Evolutionary conservation across 1,139 yeast species (phyloP).

Genomic region (Kluyveromyces sp.): DNA sequence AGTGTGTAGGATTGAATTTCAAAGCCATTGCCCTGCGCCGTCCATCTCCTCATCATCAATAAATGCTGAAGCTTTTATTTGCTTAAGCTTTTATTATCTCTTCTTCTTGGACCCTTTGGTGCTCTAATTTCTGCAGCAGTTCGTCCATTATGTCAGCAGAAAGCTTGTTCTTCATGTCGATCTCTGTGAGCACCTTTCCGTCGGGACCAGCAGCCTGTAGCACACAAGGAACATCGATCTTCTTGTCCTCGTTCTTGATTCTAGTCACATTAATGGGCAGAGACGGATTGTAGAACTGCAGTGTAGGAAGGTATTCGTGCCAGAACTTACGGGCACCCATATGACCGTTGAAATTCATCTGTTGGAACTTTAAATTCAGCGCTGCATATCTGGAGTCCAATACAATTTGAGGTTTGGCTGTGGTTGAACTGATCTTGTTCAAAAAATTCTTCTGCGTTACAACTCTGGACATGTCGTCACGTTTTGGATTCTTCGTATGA

Average conservation of each 20-base stretch:
- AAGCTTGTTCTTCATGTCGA: slow-evolving; percentile 26
- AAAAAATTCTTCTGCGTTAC: slow-evolving; percentile 24
- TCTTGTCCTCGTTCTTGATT: slow-evolving; percentile 38
- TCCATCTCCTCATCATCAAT: too few relatives aligned
- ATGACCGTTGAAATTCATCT: slow-evolving; percentile 41
- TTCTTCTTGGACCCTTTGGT: slow-evolving; percentile 21
- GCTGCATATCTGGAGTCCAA: slow-evolving; percentile 23
- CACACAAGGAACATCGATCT: slow-evolving; percentile 24
- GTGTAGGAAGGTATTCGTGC: slow-evolving; percentile 65
- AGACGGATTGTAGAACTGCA: slow-evolving; percentile 75
- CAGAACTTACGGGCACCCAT: slow-evolving; percentile 59
- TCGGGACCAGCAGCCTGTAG: slow-evolving; percentile 27
- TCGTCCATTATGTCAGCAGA: slow-evolving; percentile 26
- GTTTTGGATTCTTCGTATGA: too few relatives aligned
- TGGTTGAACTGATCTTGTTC: slow-evolving; percentile 25
- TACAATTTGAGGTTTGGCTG: slow-evolving; percentile 26
- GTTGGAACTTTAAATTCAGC: slow-evolving; percentile 40
- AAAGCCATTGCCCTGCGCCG: too few relatives aligned
- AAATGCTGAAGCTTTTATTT: too few relatives aligned
- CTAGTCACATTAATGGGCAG: slow-evolving; percentile 56
- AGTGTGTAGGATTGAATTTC: neutral
- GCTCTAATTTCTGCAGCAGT: slow-evolving; percentile 21
- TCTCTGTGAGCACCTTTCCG: slow-evolving; percentile 16
- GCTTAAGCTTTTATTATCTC: slow-evolving; percentile 18
- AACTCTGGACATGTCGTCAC: slow-evolving; percentile 20